Evolutionary conservation across 805 yeast genomes (phyloP).

Genomic region (Zygosaccharomyces kombuchaensis): DNA sequence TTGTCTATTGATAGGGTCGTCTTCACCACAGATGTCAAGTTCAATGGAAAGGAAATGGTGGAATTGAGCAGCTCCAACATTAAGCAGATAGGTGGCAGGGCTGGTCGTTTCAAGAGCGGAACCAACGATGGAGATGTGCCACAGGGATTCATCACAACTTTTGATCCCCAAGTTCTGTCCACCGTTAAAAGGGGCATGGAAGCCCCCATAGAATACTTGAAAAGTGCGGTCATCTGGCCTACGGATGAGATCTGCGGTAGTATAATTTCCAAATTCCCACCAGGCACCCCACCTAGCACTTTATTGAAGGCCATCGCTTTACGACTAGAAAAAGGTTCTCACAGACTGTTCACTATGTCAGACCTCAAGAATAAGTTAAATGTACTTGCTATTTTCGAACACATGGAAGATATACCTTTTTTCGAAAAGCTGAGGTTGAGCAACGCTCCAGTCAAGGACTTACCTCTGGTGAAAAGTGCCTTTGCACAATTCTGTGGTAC

Average conservation of each 20-base stretch:
- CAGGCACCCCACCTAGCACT: constrained; percentile 42
- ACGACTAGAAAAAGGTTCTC: constrained; percentile 19
- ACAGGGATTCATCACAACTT: constrained; percentile 53
- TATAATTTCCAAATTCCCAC: constrained; percentile 58
- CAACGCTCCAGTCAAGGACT: constrained; percentile 57
- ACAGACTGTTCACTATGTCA: constrained; percentile 26
- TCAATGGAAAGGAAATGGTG: constrained; percentile 53
- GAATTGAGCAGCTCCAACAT: constrained; percentile 58
- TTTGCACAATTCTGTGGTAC: constrained; percentile 46
- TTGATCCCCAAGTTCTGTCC: constrained; percentile 41
- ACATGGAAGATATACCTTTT: constrained; percentile 42
- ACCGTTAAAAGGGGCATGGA: constrained; percentile 46
- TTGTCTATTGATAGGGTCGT: constrained; percentile 76
- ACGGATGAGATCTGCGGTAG: constrained; percentile 64
- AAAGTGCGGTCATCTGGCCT: constrained; percentile 75
- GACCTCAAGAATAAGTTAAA: constrained; percentile 35
- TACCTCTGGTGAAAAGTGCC: constrained; percentile 39
- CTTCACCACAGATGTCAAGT: constrained; percentile 65
- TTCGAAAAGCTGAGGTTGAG: constrained; percentile 55
- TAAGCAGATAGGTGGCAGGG: constrained; percentile 95
- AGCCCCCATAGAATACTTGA: constrained; percentile 48
- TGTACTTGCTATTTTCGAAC: constrained; percentile 43
- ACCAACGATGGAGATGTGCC: constrained; percentile 16
- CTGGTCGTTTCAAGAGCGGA: constrained; percentile 64
- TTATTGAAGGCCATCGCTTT: constrained; percentile 47